phyloP scores from a whole-genome alignment of 31 red algal genomes.

The Endocladia muricata region DNA sequence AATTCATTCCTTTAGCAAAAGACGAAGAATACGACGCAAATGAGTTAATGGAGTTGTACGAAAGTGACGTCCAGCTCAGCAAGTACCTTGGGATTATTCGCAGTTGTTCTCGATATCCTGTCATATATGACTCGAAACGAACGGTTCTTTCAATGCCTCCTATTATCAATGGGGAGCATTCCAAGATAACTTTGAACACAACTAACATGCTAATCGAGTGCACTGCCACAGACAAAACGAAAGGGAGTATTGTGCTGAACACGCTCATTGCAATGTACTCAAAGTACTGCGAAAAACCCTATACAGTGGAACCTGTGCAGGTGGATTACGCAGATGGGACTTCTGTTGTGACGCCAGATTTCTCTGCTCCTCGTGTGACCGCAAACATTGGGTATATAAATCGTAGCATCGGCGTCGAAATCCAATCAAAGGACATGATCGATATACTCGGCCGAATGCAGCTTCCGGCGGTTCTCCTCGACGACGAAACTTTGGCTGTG shows the following conservation, averaged over 20 bases:
- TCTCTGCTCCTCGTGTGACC: constrained; percentile 48
- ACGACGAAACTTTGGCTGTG: constrained; percentile 57
- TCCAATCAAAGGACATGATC: constrained; percentile 64
- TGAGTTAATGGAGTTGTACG: constrained; percentile 81
- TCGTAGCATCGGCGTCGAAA: constrained; percentile 50
- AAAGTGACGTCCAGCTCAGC: constrained; percentile 87
- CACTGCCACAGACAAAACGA: constrained; percentile 95
- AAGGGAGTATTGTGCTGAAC: constrained; percentile 88
- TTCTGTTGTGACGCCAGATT: constrained; percentile 76
- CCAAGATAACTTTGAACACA: constrained; percentile 86
- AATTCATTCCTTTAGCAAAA: constrained; percentile 77
- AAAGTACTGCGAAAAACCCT: constrained; percentile 73
- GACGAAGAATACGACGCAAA: constrained; percentile 73
- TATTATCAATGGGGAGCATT: constrained; percentile 95
- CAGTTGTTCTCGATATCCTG: constrained; percentile 73
- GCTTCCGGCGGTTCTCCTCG: constrained; percentile 47
- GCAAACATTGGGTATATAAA: constrained; percentile 70
- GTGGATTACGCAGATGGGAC: constrained; percentile 70
- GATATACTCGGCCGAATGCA: constrained; percentile 74
- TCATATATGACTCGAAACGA: constrained; percentile 79
- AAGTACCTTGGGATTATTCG: constrained; percentile 84
- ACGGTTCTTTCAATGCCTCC: constrained; percentile 95
- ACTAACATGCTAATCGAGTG: constrained; percentile 98
- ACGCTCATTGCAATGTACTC: constrained; percentile 84
- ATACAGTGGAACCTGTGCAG: constrained; percentile 83